Base-by-base conservation (phyloP, 768 basidiomycete genomes). In the Trametes sanguinea region DNA sequence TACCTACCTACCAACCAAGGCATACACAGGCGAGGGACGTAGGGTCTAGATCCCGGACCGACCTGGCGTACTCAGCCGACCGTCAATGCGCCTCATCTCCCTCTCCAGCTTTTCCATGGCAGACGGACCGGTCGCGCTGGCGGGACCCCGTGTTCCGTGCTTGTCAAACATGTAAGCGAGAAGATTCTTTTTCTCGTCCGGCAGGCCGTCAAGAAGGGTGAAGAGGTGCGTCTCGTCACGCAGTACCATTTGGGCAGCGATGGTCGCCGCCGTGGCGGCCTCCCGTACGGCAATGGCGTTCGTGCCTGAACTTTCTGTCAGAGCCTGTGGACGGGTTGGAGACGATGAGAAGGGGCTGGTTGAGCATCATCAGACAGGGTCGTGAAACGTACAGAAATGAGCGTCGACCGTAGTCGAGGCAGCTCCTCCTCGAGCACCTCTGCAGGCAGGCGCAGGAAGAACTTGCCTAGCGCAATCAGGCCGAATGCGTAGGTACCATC, bases 171-270 rank as follows among this genome's bases (percentile, higher is more conserved):
- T 78, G 66, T 95, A 95, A 1, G 93, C 92, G 51, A 95, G 77
- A 16, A 94, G 78, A 70, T 95, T 94, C 80, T 93, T 94, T 80
- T 94, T 92, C 68, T 92, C 91, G 62, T 92, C 89, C n/a, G 90
- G 85, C 44, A 95, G 79, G 5, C 89, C 90, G 60, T 92, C 90
- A 47, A 95, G 76, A 16, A 95, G 82, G 40, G 84, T 78, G 67
- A 95, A 95, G 1, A 95, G 78, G 65, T 92, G 90, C 0, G 86
- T 85, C 71, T 94, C 93, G 69, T 95, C 92, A 29, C 85, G 83
- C 43, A 95, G 76, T 57, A 94, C 86, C 35, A 93, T 78, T 67
- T 94, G 93, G 0, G 91, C 89, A 13, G 93, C 88, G 63, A 92
- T 91, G 69, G 93, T 92, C 13, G 85, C 80, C 1, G 88, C 87